A percentile compares a stretch with the other conserved stretches of the same genome.
phyloP scores from a whole-genome alignment of 208 protist genomes.

The Crithidia acanthocephali region DNA sequence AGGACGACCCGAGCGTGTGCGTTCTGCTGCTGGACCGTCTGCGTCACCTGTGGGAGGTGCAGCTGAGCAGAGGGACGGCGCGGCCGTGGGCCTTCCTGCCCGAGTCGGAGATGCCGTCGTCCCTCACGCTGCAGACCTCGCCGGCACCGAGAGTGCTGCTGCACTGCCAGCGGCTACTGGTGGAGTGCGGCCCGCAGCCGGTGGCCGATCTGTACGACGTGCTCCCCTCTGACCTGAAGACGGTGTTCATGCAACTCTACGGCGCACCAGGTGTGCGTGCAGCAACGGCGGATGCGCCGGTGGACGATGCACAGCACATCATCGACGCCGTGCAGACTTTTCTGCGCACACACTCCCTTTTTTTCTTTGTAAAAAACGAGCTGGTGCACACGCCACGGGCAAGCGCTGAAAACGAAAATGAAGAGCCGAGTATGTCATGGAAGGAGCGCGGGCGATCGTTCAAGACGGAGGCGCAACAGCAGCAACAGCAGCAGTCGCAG shows the following conservation, averaged over 20 bases:
- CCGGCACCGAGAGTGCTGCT: conserved; percentile 68
- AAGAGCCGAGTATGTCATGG: no score
- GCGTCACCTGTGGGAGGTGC: conserved; percentile 85
- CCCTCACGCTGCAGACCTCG: conserved; percentile 77
- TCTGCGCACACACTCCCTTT: conserved; percentile 71
- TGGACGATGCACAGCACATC: background rate
- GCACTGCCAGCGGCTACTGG: conserved; percentile 33
- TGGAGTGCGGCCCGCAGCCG: conserved; percentile 36
- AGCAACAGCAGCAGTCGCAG: no score
- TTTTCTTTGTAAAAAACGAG: conserved; percentile 43
- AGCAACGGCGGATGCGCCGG: background rate
- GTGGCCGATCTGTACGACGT: conserved; percentile 32
- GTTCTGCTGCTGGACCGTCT: conserved; percentile 85
- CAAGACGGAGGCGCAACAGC: no score
- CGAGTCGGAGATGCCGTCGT: conserved; percentile 64
- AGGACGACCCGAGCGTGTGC: conserved; percentile 27
- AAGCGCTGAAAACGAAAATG: no score
- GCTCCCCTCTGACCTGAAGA: conserved; percentile 31
- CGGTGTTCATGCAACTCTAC: conserved; percentile 47
- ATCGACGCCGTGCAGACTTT: conserved; percentile 37
- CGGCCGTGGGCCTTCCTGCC: conserved; percentile 72
- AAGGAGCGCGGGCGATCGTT: no score
- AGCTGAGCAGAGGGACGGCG: conserved; percentile 42
- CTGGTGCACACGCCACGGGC: conserved; percentile 55
- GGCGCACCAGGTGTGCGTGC: background rate